Base-by-base conservation (phyloP, 257 asterid genomes). In the Anisodus acutangulus region DNA sequence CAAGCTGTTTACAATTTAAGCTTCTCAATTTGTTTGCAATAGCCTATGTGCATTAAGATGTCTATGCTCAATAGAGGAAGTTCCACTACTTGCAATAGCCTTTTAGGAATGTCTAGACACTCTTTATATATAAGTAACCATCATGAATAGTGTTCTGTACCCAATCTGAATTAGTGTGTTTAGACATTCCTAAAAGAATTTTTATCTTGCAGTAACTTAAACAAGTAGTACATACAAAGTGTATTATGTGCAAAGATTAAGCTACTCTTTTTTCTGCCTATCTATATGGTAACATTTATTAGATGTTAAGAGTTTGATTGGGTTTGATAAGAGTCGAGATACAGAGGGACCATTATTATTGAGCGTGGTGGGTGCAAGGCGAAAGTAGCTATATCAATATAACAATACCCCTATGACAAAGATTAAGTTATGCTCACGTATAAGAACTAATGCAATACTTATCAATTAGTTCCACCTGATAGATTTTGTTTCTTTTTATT, bases 21-120 rank as follows among this genome's bases (percentile, higher is more conserved):
- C 45, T 49, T 76, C 13, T 22, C 63, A 22, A 53, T 26, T 76
- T 51, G 47, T 76, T 76, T 76, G 47, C 22, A 51, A 12, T 31
- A 76, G 63, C 62, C 81, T 51, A 0, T 51, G 63, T 76, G 45
- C 35, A 43, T 17, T 70, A 70, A 70, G 37, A 76, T 76, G 81
- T 76, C 47, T 26, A 51, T 12, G 63, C 15, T 26, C 58, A 49
- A 72, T 76, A 22, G 11, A 76, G 22, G 63, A 76, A 51, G 81
- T 51, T 49, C 11, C 6, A 13, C 3, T 37, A 37, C 19, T 13
- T 68, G 53, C 78, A 68, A 7, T 68, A 39, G 78, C 78, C 53
- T 59, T 17, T 58, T 57, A 55, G 6, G 45, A 41, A 41, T 41
- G 45, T 41, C 45, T 41, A 41, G 45, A 41, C 45, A 41, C 3